Evolutionary conservation across 768 basidiomycete species (phyloP).

Genomic region (Leucocoprinus sp.): DNA sequence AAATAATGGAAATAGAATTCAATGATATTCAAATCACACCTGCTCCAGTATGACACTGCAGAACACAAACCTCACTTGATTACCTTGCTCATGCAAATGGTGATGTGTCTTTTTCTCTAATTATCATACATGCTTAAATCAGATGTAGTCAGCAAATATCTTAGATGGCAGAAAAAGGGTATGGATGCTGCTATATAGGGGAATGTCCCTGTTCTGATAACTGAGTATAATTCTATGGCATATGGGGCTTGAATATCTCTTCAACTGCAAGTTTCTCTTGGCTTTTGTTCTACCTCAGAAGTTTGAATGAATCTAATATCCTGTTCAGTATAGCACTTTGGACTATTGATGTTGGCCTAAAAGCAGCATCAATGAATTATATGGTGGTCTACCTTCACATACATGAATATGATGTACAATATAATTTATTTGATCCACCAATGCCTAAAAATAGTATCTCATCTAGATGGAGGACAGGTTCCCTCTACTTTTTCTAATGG

Average conservation of each 20-base stretch:
- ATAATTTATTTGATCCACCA: slow-evolving; percentile 33
- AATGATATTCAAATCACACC: slow-evolving; percentile 27
- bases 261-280: slow-evolving; percentile 19
- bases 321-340: slow-evolving; percentile 28
- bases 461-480: slow-evolving; percentile 24
- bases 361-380: slow-evolving; percentile 24
- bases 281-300: neutral
- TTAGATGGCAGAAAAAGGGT: slow-evolving; percentile 24
- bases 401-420: slow-evolving; percentile 24
- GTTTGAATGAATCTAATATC: neutral
- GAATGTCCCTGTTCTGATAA: slow-evolving; percentile 23
- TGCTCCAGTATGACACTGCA: slow-evolving; percentile 21
- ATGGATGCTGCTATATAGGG: slow-evolving; percentile 18
- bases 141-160: slow-evolving; percentile 19
- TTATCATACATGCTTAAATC: neutral
- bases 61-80: slow-evolving; percentile 28
- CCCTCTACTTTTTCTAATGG: slow-evolving; percentile 27
- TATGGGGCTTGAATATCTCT: slow-evolving; percentile 31
- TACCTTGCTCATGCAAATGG: slow-evolving; percentile 25
- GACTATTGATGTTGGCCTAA: slow-evolving; percentile 27
- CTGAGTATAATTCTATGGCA: slow-evolving; percentile 29
- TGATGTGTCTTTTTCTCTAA: slow-evolving; percentile 10
- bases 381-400: slow-evolving; percentile 28
- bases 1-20: slow-evolving; percentile 17
- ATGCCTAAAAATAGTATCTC: slow-evolving; percentile 17